Evolutionary conservation across 164 flowering plant genomes (phyloP), one percentile per base, ranked within the genome.

Genomic region (Vitis cinerea): DNA sequence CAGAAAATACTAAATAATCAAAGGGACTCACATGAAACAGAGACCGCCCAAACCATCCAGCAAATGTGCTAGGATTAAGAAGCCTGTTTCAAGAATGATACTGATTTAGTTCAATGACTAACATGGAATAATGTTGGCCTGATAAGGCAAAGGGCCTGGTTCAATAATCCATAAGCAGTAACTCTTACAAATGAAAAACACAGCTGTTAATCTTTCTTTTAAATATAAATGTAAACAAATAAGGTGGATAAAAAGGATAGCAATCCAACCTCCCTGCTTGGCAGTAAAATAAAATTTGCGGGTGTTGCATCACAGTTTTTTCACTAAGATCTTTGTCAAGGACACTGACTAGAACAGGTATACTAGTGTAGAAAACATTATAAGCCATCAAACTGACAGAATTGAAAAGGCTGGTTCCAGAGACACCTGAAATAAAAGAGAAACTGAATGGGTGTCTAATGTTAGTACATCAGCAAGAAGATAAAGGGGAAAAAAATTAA

Each of bases 31-130:
- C 99, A 82, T 93, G 99, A 71, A 82, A 95, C 15, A 95, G 86
- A 64, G 98, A 88, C 52, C 98, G 82, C n/a, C 99, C 98, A 80
- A 95, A 95, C 99, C 97, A 93, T 69, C 99, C 98, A 71, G 99
- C 99, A 85, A 95, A 93, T 52, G 97, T 95, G 81, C 92, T 93
- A 62, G 99, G 99, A 79, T 93, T 95, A 61, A 95, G 80, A 76
- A 95, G 87, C 90, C 99, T 93, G 89, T 72, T 75, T 64, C 71
- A 78, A 74, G 29, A 75, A 70, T 53, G 17, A 74, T 9, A 8
- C 16, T 10, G 13, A 9, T 4, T 72, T 61, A 70, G 74, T 50
- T 62, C 1, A 55, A 17, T 27, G 10, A 53, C 30, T 17, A 59
- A 30, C 9, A 27, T 37, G 54, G 48, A 57, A 19, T 44, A 2